These are phyloP conservation scores for Scopulariopsis brevicaulis DNA, from an alignment of 2,329 filamentous ascomycete species.

Conservation along the genomic window DNA sequence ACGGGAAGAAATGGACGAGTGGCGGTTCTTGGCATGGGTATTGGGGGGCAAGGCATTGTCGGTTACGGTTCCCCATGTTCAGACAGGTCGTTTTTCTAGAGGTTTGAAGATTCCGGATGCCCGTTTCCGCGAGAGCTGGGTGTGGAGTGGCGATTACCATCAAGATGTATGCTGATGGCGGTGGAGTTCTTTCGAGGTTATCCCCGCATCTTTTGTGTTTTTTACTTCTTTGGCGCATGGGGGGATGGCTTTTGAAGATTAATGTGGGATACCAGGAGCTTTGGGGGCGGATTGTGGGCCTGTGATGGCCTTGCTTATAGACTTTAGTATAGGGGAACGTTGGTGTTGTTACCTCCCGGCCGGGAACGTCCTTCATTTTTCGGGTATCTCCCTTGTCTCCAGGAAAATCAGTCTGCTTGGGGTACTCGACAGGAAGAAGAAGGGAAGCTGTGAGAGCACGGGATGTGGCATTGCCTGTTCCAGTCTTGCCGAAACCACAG, in stretches of 20 bases:
- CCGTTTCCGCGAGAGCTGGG: background rate
- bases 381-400: too few relatives aligned
- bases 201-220: background rate
- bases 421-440: too few relatives aligned
- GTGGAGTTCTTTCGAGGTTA: background rate
- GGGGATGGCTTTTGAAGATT: background rate
- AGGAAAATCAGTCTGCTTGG: too few relatives aligned
- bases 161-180: background rate
- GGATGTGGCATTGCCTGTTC: too few relatives aligned
- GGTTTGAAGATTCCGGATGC: background rate
- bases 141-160: background rate
- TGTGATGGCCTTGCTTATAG: conserved; percentile 2
- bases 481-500: too few relatives aligned
- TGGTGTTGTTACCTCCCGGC: background rate
- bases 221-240: too few relatives aligned
- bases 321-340: background rate
- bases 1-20: background rate
- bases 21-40: background rate
- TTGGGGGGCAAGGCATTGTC: background rate
- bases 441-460: too few relatives aligned
- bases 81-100: background rate
- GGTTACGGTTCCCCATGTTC: background rate
- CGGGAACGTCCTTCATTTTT: background rate
- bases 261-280: conserved; percentile 1
- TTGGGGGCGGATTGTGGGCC: background rate